A percentile compares a stretch with the other conserved stretches of the same genome.
These are phyloP conservation scores for Drosera spatulata DNA, from an alignment of 179 eudicot species.

Conservation along the genomic window DNA sequence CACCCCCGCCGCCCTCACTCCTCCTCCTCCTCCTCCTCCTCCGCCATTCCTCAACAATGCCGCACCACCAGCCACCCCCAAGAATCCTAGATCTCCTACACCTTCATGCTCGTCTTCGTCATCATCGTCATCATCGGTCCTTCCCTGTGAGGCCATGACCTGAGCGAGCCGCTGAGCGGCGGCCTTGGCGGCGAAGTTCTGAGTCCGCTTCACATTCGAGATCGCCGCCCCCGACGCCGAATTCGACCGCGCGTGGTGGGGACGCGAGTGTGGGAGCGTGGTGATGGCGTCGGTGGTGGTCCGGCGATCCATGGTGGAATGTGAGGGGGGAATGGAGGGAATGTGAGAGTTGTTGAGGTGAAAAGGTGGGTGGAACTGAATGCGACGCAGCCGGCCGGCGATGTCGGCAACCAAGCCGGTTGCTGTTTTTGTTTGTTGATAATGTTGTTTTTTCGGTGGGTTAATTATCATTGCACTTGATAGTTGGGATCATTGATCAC, in stretches of 20 bases:
- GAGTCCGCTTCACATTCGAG: conserved; percentile 68
- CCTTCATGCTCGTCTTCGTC: conserved; percentile 32
- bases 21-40: conserved; percentile 6
- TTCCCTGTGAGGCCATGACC: conserved; percentile 75
- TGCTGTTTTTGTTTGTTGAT: too few relatives aligned
- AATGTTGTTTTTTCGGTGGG: too few relatives aligned
- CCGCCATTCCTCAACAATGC: conserved; percentile 26
- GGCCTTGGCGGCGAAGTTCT: conserved; percentile 81
- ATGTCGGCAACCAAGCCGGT: too few relatives aligned
- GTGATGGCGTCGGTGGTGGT: too few relatives aligned
- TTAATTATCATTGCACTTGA: too few relatives aligned
- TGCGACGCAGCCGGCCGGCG: too few relatives aligned
- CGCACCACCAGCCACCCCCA: background rate
- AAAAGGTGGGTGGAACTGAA: too few relatives aligned
- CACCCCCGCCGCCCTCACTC: conserved; percentile 6
- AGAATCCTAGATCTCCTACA: conserved; percentile 15
- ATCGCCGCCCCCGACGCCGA: conserved; percentile 52
- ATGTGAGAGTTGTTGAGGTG: too few relatives aligned
- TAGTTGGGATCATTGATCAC: too few relatives aligned
- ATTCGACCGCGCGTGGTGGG: conserved; percentile 30
- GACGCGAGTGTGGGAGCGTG: conserved; percentile 21
- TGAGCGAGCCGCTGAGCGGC: conserved; percentile 91
- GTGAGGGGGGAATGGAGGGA: too few relatives aligned
- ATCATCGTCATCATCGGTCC: conserved; percentile 42
- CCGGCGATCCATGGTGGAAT: too few relatives aligned